phyloP scores from a whole-genome alignment of 2,329 filamentous ascomycete genomes.

The Ophiocordyceps sinensis region DNA sequence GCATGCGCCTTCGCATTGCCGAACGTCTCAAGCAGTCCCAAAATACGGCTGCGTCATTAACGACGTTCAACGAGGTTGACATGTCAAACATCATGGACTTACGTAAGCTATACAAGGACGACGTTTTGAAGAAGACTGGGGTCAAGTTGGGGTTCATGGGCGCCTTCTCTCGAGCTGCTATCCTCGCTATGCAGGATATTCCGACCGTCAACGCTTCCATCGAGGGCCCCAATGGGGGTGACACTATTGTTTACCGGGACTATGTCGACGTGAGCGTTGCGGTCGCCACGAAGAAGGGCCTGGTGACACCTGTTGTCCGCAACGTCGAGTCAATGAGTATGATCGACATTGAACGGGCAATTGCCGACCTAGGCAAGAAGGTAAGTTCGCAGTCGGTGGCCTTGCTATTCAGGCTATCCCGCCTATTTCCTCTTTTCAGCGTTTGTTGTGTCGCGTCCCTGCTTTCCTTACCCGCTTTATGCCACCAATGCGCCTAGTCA shows the following conservation, averaged over 20 bases:
- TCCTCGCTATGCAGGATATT: conserved; percentile 89
- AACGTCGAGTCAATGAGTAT: conserved; percentile 84
- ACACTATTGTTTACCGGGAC: conserved; percentile 96
- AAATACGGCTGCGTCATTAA: conserved; percentile 92
- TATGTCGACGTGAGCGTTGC: conserved; percentile 97
- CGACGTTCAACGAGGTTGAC: conserved; percentile 98
- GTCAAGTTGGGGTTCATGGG: conserved; percentile 99
- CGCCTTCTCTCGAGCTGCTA: conserved; percentile 80
- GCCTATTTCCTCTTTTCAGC: too few species aligned
- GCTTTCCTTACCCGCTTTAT: too few species aligned
- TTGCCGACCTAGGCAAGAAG: conserved; percentile 94
- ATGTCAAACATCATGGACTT: conserved; percentile 98
- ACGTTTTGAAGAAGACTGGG: conserved; percentile 86
- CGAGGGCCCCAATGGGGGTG: conserved; percentile 84
- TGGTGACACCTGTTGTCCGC: conserved; percentile 91
- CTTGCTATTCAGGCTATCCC: not conserved
- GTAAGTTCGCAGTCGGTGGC: conserved; percentile 24
- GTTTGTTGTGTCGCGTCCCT: too few species aligned
- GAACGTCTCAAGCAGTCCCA: conserved; percentile 98
- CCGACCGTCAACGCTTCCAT: conserved; percentile 93
- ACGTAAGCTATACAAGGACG: conserved; percentile 94
- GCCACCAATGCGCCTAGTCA: too few species aligned
- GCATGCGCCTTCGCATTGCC: conserved; percentile 93
- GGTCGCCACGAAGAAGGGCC: conserved; percentile 91
- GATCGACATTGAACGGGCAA: conserved; percentile 76